Evolutionary conservation across 83 land plant species (phyloP).

Genomic region (Picea abies): DNA sequence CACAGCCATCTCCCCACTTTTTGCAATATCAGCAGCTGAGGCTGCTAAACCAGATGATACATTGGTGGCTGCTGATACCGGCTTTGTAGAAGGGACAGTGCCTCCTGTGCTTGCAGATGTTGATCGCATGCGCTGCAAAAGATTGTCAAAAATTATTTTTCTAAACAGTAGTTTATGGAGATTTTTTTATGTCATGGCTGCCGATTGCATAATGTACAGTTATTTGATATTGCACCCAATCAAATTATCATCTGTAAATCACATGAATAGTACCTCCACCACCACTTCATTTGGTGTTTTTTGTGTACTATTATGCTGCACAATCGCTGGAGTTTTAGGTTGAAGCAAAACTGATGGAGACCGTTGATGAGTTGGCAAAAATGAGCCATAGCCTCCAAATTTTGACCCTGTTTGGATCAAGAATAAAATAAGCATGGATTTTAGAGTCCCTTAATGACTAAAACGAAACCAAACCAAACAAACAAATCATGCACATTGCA

Average conservation of each 20-base stretch:
- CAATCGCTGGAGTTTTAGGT: conserved; percentile 43
- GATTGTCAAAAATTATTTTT: background rate
- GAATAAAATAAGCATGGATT: background rate
- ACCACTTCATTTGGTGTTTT: conserved; percentile 45
- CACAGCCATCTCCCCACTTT: background rate
- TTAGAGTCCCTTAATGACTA: conserved; percentile 4
- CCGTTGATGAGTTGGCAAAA: conserved; percentile 79
- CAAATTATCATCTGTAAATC: background rate
- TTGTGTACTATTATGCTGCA: conserved; percentile 15
- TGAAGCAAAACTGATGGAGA: conserved; percentile 71
- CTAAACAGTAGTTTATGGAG: background rate
- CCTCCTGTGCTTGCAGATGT: background rate
- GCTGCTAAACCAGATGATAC: background rate
- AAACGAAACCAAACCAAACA: background rate
- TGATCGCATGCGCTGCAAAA: conserved; percentile 15
- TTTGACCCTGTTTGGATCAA: conserved; percentile 64
- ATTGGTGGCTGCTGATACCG: background rate
- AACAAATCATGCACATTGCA: background rate
- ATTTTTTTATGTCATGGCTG: background rate
- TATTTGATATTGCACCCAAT: background rate
- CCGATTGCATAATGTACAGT: background rate
- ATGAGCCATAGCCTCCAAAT: conserved; percentile 93
- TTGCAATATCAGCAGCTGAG: conserved; percentile 5
- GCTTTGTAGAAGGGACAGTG: background rate
- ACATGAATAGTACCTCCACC: conserved; percentile 51